A percentile compares a stretch with the other conserved stretches of the same genome.
These are phyloP conservation scores for Phytophthora podocarpi DNA, from an alignment of 352 stramenopile species.

Conservation along the genomic window DNA sequence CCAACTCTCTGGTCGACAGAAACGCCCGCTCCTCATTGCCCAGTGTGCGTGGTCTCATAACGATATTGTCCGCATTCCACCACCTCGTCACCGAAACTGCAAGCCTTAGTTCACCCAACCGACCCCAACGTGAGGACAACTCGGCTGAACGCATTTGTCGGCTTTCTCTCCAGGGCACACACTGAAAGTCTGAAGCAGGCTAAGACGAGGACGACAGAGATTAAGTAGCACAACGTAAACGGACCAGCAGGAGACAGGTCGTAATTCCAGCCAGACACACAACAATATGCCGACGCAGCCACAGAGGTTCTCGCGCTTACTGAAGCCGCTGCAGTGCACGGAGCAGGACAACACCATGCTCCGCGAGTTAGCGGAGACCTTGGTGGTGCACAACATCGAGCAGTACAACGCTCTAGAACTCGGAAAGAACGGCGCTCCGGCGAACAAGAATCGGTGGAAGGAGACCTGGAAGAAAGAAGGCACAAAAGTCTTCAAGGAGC, in stretches of 20 bases:
- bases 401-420: conserved; percentile 25
- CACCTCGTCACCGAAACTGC: conserved; percentile 1
- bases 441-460: conserved; percentile 23
- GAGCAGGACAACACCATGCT: conserved; percentile 18
- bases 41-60: too few relatives aligned
- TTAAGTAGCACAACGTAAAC: conserved; percentile 6
- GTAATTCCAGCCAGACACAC: too few relatives aligned
- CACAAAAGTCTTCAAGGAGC: conserved; percentile 29
- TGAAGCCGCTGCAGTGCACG: conserved; percentile 15
- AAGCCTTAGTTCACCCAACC: too few relatives aligned
- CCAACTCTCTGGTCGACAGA: too few relatives aligned
- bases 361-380: conserved; percentile 23
- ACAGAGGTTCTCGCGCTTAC: conserved; percentile 17
- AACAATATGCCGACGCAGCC: conserved; percentile 6
- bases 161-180: conserved; percentile 3
- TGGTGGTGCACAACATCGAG: conserved; percentile 40
- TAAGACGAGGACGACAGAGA: not conserved
- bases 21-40: too few relatives aligned
- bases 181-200: conserved; percentile 7
- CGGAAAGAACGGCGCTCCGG: conserved; percentile 9
- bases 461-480: conserved; percentile 23
- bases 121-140: conserved; percentile 18
- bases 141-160: conserved; percentile 12
- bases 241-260: not conserved
- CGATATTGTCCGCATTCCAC: conserved; percentile 4